These are phyloP conservation scores for Hylodesmum podocarpum DNA, from an alignment of 306 rosid species.

Conservation along the genomic window DNA sequence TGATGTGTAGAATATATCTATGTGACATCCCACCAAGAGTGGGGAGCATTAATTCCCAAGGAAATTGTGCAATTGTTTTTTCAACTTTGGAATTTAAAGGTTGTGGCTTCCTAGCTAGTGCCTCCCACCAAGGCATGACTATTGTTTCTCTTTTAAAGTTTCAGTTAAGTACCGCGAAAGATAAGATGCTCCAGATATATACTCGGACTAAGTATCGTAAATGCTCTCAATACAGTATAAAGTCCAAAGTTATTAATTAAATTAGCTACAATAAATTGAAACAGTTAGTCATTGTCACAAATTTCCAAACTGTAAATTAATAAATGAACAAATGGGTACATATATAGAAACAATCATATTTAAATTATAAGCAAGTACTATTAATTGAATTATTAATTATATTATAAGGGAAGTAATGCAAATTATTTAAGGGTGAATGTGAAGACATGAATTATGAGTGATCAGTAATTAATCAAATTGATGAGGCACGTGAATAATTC, in stretches of 20 bases:
- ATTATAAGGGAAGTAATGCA: neutral
- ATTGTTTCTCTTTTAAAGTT: constrained; percentile 22
- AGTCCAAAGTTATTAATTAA: neutral
- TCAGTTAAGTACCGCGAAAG: constrained; percentile 15
- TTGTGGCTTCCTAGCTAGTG: constrained; percentile 31
- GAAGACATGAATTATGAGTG: neutral
- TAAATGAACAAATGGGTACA: neutral
- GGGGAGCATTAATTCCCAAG: constrained; percentile 46
- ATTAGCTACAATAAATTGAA: neutral
- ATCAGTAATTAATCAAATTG: constrained; percentile 6
- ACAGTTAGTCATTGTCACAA: neutral
- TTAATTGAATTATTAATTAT: neutral
- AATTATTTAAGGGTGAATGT: neutral
- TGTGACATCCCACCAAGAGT: constrained; percentile 43
- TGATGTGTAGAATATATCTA: constrained; percentile 31
- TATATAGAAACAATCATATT: neutral
- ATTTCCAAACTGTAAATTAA: neutral
- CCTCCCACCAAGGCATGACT: constrained; percentile 38
- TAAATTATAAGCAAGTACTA: neutral
- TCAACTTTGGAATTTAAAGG: constrained; percentile 39
- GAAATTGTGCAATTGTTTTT: constrained; percentile 26
- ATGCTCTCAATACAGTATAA: neutral
- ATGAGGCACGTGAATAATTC: constrained; percentile 38
- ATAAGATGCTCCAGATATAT: constrained; percentile 4
- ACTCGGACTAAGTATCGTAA: neutral